Evolutionary conservation across 345 rosid species (phyloP), one percentile per base, ranked within the genome.

Genomic region (Populus tremula): DNA sequence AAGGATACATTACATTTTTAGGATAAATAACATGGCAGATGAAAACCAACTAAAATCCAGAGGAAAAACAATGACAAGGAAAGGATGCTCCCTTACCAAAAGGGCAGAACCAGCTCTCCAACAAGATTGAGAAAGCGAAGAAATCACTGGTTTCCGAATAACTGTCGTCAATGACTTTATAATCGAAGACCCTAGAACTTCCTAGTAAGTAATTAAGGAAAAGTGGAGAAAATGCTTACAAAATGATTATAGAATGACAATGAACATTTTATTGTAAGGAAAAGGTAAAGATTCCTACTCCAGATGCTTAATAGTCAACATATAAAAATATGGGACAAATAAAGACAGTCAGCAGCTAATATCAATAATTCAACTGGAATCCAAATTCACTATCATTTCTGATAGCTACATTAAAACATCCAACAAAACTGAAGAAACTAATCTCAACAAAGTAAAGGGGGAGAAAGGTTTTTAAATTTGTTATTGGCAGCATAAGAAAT

Each of bases 71-170:
- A 75, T 31, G 74, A 72, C 72, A 25, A 67, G 75, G 38, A 47
- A 71, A n/a, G 74, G 66, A 56, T 36, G 47, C 31, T 16, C 70
- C 64, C 91, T 81, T 86, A 96, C 99, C 96, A 91, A 81, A 82
- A 96, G 92, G 25, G 85, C 85, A 81, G 93, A 89, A 85, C 92
- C 99, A 85, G 97, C 98, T 79, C 86, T 89, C 82, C 88, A 75
- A 77, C 87, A 92, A 87, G 81, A 79, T 73, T 86, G 95, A 14
- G 99, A 95, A 80, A 94, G 81, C 61, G 91, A 87, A 79, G 89
- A 86, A 78, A 87, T 78, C 68, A 87, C 91, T 43, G 94, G 90
- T 82, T 88, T 94, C 85, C 89, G 84, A 21, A 88, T 81, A 76
- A 92, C 88, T 75, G 92, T 76, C 71, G 80, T 56, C 90, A 96